These are phyloP conservation scores for Aspergillus pseudotamarii DNA, from an alignment of 2,329 filamentous ascomycete species.

Conservation along the genomic window DNA sequence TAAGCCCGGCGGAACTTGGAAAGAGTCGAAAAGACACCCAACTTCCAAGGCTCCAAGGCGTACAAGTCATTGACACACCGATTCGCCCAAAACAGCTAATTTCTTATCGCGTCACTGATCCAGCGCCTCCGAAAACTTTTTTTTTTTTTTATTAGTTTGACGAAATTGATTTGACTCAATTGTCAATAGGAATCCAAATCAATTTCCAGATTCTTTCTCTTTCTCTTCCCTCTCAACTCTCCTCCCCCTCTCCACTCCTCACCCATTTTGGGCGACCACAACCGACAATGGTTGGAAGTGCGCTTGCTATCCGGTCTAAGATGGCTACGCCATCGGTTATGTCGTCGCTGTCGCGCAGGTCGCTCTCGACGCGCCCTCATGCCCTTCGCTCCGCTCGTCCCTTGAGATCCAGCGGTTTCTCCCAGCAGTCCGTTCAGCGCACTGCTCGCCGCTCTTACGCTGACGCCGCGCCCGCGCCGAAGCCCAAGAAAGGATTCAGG, in stretches of 20 bases:
- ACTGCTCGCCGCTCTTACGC: conserved; percentile 54
- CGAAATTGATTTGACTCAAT: conserved; percentile 3
- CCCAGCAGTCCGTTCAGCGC: conserved; percentile 34
- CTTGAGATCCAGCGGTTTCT: conserved; percentile 25
- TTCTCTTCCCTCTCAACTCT: conserved; percentile 4
- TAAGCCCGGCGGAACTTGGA: conserved; percentile 3
- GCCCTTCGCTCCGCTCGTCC: conserved; percentile 30
- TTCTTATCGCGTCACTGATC: conserved; percentile 12
- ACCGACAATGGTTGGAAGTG: conserved; percentile 39
- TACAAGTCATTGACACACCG: conserved; percentile 30
- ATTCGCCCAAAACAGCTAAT: conserved; percentile 40
- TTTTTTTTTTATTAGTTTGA: conserved; percentile 13
- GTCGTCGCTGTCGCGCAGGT: conserved; percentile 40
- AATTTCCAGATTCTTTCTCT: conserved; percentile 19
- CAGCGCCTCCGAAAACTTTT: conserved; percentile 7
- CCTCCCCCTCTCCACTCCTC: conserved; percentile 12
- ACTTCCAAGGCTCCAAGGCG: conserved; percentile 5
- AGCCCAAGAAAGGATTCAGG: conserved; percentile 64
- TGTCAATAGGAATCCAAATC: conserved; percentile 2
- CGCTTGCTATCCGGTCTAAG: conserved; percentile 36
- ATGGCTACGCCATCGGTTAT: conserved; percentile 35
- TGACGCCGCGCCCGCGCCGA: conserved; percentile 47
- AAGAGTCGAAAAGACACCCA: not conserved
- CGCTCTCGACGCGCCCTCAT: conserved; percentile 34
- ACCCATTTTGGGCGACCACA: conserved; percentile 23